Evolutionary conservation across 352 stramenopile species (phyloP).

Genomic region (Plasmopara viticola): DNA sequence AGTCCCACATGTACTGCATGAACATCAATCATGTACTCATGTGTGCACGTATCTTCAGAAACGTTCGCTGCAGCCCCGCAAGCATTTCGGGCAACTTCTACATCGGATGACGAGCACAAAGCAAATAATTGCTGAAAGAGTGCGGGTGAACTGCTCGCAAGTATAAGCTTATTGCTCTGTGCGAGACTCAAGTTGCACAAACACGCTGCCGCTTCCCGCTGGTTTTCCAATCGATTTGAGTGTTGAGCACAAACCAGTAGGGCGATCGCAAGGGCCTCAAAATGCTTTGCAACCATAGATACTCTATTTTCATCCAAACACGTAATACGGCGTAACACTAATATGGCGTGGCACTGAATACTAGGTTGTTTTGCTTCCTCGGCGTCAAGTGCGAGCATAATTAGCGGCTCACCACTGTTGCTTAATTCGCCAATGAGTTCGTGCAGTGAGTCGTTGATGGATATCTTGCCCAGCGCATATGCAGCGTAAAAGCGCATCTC

Average conservation of each 20-base stretch:
- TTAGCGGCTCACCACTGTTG: conserved; percentile 40
- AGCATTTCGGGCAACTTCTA: conserved; percentile 89
- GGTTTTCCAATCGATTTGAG: conserved; percentile 63
- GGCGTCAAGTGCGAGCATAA: conserved; percentile 52
- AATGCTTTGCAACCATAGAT: conserved; percentile 64
- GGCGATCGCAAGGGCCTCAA: conserved; percentile 47
- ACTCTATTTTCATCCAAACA: conserved; percentile 76
- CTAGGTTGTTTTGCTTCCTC: conserved; percentile 38
- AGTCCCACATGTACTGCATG: conserved; percentile 85
- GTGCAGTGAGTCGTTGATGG: conserved; percentile 69
- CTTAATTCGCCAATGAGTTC: conserved; percentile 52
- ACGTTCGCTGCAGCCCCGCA: conserved; percentile 90
- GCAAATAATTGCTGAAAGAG: conserved; percentile 63
- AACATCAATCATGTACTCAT: conserved; percentile 79
- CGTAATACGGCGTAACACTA: conserved; percentile 83
- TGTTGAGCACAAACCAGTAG: conserved; percentile 36
- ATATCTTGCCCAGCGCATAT: conserved; percentile 92
- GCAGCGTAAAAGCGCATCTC: conserved; percentile 92
- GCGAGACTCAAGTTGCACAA: conserved; percentile 83
- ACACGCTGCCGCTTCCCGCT: conserved; percentile 84
- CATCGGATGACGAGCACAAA: conserved; percentile 75
- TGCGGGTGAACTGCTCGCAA: conserved; percentile 35
- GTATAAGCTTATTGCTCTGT: conserved; percentile 66
- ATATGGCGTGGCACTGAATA: conserved; percentile 87
- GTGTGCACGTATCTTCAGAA: conserved; percentile 75